Base-by-base conservation (phyloP, 2,329 filamentous ascomycete species). In the Diaporthe destruens region DNA sequence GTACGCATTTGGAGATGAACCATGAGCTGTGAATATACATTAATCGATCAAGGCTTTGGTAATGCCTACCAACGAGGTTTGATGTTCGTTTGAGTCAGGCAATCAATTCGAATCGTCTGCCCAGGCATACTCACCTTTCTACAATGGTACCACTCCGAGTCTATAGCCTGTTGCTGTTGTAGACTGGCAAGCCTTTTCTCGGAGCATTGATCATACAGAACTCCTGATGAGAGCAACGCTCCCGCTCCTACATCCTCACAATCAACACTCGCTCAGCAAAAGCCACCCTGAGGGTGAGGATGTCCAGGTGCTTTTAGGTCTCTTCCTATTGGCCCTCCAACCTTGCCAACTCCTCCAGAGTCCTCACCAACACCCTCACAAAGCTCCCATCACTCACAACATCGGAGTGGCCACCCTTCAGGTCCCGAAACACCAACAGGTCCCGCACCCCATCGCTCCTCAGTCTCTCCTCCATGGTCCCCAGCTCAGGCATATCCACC, bases 331-430 rank as follows among this genome's bases (percentile, higher is more conserved):
- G 7, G 4, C 29, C 56, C 8, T 51, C 32, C 47, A 72, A 8
- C 25, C 63, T 69, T 78, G 66, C 75, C 72, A 76, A 56, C 25
- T 75, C 73, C 25, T 59, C 39, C 53, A 77, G 44, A n/a, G 80
- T 78, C 67, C 80, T 76, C n/a, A 76, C 76, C 54, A 88, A 79
- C 23, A 88, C 80, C 67, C 81, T 81, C 36, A 87, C 89, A 63
- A 93, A 87, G 44, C 79, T 79, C 20, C 91, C 91, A 72, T 88
- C 85, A 78, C 87, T 78, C 89, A 91, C 93, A 3, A 92, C 83
- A 75, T 87, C 86, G 80, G 93, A 88, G 80, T 94, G 92, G 49
- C 84, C 84, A 6, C 89, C 92, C 11, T 79, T 80, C 67, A 91
- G 78, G 76, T 89, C 85, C 74, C 80, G 83, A 44, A 80, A 86